These are phyloP conservation scores for Salix purpurea DNA, from an alignment of 345 rosid species.

Conservation along the genomic window DNA sequence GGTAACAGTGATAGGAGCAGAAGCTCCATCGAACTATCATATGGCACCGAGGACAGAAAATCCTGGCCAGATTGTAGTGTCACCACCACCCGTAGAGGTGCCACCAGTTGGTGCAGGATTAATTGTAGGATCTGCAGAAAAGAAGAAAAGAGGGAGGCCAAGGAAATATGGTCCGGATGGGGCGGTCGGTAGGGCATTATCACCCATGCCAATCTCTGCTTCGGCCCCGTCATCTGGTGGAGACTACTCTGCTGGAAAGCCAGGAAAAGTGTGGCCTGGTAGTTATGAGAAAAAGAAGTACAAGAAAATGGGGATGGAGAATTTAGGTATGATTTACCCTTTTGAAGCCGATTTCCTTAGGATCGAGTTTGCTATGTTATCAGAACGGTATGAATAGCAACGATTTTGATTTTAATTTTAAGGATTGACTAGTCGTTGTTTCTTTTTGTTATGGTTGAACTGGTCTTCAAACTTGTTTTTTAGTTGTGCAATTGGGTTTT, in stretches of 20 bases:
- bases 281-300: slow-evolving; percentile 44
- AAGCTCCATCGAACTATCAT: slow-evolving; percentile 68
- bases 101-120: slow-evolving; percentile 41
- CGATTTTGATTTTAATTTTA: slow-evolving; percentile 6
- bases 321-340: slow-evolving; percentile 39
- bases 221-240: slow-evolving; percentile 37
- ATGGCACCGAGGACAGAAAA: slow-evolving; percentile 58
- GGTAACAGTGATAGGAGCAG: slow-evolving; percentile 71
- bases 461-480: not conserved
- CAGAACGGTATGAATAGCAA: not conserved
- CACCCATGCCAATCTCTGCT: slow-evolving; percentile 54
- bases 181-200: slow-evolving; percentile 37
- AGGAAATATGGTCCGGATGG: slow-evolving; percentile 81
- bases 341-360: not conserved
- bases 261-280: slow-evolving; percentile 43
- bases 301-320: slow-evolving; percentile 44
- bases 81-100: slow-evolving; percentile 33
- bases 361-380: not conserved
- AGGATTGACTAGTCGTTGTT: not conserved
- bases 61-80: slow-evolving; percentile 37
- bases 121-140: slow-evolving; percentile 34
- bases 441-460: slow-evolving; percentile 8
- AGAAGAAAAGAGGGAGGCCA: slow-evolving; percentile 86
- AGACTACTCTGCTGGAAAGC: slow-evolving; percentile 41
- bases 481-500: slow-evolving; percentile 2